Base-by-base conservation (phyloP, 2,329 filamentous ascomycete species). In the Ophiognomonia clavigignenti-juglandacearum region DNA sequence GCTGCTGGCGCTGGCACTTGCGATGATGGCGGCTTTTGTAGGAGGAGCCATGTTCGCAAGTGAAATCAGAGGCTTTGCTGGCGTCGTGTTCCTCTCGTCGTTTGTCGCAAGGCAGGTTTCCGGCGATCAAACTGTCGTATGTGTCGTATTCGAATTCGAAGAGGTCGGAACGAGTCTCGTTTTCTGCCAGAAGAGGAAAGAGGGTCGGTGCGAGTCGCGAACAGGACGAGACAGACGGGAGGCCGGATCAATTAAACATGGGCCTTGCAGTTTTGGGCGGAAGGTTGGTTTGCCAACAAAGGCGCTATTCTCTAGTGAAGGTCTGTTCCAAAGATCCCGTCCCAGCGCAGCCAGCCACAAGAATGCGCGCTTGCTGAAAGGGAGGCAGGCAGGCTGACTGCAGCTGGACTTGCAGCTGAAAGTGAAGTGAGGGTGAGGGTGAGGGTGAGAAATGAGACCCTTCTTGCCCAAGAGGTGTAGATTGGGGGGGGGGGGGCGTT, bases 41-140 rank as follows among this genome's bases (percentile, higher is more conserved):
- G 63, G 56, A 20, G 66, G 61, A 56, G 70, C 61, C 69, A 73
- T 67, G 47, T 47, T 9, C 7, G 11, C 36, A 14, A 6, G n/a
- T 14, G 31, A 14, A 5, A 14, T 13, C 20, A 4, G 4, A 1
- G 19, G 41, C 8, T 23, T 10, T 6, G 8, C 10, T 6, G 23
- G 16, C 7, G 10, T 31, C n/a, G n/a, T n/a, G n/a, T n/a, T n/a
- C n/a, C n/a, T n/a, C n/a, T n/a, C n/a, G n/a, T n/a, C n/a, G 29
- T 31, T 31, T 4, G 32, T 13, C 18, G 26, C 10, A 37, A 43
- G 26, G 6, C 16, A 23, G 6, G 45, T 45, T 47, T 45, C 19
- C 13, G 39, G 7, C 10, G 18, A 22, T 42, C 24, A 29, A 26
- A 31, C 42, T 31, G 24, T 32, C 26, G 26, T 23, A 18, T 38